Evolutionary conservation across 768 basidiomycete genomes (phyloP), one percentile per base, ranked within the genome.

Genomic region (Strobilomyces dryophilus): DNA sequence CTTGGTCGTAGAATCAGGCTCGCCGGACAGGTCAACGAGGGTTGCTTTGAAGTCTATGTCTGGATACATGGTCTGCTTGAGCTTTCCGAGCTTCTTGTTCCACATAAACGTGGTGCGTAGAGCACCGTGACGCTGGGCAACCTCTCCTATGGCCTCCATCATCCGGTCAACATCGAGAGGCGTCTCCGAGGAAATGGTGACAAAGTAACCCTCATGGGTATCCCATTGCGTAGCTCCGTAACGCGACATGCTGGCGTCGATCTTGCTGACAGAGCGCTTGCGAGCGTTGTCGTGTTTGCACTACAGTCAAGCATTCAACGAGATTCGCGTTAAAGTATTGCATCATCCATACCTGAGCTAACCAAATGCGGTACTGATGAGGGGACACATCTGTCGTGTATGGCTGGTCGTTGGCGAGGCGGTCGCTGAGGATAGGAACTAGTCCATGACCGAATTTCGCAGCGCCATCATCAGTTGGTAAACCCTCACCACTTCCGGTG

Each of bases 171-270:
- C 48, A 39, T 67, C 68, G 36, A 69, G 51, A 8, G 66, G 31
- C 2, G 58, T 65, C 42, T 69, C 65, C 17, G 65, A 50, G 21
- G 41, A 24, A 36, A 63, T 21, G 11, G 52, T 60, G 35, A 60
- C 51, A 9, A 63, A 56, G 51, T 57, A 60, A 31, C 66, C 63
- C 44, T 68, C 66, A n/a, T 68, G 66, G 4, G 66, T 66, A 37
- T 66, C 66, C 65, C 67, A 68, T 12, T 68, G 66, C 21, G 66
- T 69, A 20, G 67, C 67, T n/a, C 67, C 65, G 17, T 65, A 65
- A 34, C 67, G 67, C 42, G 65, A 63, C 67, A 69, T 69, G 27
- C 45, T 66, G 29, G 61, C 52, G 17, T 67, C 64, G n/a, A 68
- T 67, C 49, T 65, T 64, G 47, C 55, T 66, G 17, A 61, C 59